phyloP scores from a whole-genome alignment of 345 rosid genomes.

The Excoecaria cochinchinensis region DNA sequence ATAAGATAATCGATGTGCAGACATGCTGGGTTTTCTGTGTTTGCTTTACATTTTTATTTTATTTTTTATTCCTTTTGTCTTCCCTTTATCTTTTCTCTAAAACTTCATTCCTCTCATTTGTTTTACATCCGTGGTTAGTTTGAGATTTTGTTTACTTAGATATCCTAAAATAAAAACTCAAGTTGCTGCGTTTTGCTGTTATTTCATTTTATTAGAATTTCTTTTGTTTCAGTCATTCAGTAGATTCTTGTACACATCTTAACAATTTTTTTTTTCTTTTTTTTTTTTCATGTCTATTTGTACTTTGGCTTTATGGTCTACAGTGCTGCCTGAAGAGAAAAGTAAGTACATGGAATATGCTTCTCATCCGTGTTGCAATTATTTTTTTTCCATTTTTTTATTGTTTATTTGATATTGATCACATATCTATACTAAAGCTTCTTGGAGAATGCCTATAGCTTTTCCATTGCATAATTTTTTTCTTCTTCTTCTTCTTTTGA shows the following conservation, averaged over 20 bases:
- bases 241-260: conserved; percentile 2
- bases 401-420: not conserved
- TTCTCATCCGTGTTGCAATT: not conserved
- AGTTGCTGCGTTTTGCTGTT: not conserved
- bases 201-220: not conserved
- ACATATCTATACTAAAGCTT: not conserved
- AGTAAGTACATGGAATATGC: conserved; percentile 53
- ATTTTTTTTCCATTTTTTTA: not conserved
- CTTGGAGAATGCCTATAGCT: not conserved
- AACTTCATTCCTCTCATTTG: not conserved
- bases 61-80: not conserved
- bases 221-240: not conserved
- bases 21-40: not conserved
- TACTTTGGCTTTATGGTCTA: conserved; percentile 35
- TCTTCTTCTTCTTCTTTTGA: not conserved
- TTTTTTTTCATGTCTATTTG: conserved; percentile 24
- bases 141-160: not conserved
- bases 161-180: not conserved
- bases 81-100: not conserved
- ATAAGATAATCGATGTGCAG: not conserved
- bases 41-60: not conserved
- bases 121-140: not conserved
- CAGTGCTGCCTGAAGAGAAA: conserved; percentile 91
- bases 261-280: not conserved
- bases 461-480: not conserved